phyloP scores from a whole-genome alignment of 225 moss, liverwort and hornwort genomes.

The Antitrichia curtipendula region DNA sequence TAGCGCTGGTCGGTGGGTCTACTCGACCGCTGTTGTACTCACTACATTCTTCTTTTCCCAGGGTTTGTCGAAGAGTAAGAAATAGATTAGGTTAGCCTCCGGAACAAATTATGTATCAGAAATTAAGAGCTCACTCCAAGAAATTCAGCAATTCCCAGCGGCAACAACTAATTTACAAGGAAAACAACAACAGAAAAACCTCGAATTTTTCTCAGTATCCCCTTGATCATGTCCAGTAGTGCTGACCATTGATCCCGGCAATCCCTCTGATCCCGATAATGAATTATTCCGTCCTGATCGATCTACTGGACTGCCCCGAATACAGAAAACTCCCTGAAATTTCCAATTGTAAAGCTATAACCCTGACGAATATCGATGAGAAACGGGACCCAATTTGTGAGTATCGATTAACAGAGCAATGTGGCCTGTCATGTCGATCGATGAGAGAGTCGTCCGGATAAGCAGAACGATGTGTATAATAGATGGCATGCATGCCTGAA shows the following conservation, averaged over 20 bases:
- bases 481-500: neutral
- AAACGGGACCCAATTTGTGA: neutral
- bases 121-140: neutral
- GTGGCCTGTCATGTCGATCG: neutral
- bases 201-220: neutral
- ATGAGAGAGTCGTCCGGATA: neutral
- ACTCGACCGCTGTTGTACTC: neutral
- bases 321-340: neutral
- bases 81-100: neutral
- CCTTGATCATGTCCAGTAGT: neutral
- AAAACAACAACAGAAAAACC: neutral
- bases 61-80: neutral
- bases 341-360: neutral
- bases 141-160: neutral
- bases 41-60: neutral
- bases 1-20: neutral
- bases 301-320: neutral
- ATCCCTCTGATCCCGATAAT: neutral
- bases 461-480: neutral
- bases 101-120: neutral
- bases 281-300: neutral
- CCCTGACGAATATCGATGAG: neutral
- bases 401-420: neutral
- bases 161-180: neutral
- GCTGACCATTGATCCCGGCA: neutral